Percentiles rank a stretch among this genome's conserved stretches.
These are phyloP conservation scores for Dioscorea dumetorum DNA, from an alignment of 106 monocot genomes.

Conservation along the genomic window DNA sequence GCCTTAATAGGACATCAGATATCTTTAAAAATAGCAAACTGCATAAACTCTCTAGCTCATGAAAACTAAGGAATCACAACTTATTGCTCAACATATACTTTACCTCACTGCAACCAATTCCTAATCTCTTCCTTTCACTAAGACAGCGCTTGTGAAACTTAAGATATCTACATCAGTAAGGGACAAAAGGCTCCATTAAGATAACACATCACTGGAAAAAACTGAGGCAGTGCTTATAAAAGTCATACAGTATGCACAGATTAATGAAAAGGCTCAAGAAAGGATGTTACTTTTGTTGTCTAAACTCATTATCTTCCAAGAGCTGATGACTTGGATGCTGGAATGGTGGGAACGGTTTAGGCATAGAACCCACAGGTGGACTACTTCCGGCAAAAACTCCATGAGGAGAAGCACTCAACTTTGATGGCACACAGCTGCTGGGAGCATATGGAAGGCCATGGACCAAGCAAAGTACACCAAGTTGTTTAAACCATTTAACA, in stretches of 20 bases:
- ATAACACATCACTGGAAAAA: neutral
- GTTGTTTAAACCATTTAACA: too few species aligned
- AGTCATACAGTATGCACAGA: neutral
- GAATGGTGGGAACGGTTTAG: constrained; percentile 78
- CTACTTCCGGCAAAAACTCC: constrained; percentile 53
- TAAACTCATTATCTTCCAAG: constrained; percentile 88
- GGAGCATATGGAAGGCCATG: neutral
- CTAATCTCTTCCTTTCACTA: constrained; percentile 74
- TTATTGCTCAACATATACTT: too few species aligned
- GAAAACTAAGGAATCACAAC: too few species aligned
- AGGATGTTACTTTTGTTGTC: constrained; percentile 72
- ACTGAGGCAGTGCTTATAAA: neutral
- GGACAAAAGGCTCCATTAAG: neutral
- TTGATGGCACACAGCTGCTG: constrained; percentile 49
- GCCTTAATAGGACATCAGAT: too few species aligned
- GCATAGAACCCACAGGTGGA: constrained; percentile 76
- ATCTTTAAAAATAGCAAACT: too few species aligned
- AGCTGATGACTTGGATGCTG: constrained; percentile 95
- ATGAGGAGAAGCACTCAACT: constrained; percentile 64
- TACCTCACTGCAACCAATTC: constrained; percentile 92
- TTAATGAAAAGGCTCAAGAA: neutral
- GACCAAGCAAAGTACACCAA: too few species aligned
- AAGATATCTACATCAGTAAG: constrained; percentile 48
- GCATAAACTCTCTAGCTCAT: too few species aligned
- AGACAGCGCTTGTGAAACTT: constrained; percentile 91